Base-by-base conservation (phyloP, 1,284 basidiomycete genomes). In the Xanthoconium separans region DNA sequence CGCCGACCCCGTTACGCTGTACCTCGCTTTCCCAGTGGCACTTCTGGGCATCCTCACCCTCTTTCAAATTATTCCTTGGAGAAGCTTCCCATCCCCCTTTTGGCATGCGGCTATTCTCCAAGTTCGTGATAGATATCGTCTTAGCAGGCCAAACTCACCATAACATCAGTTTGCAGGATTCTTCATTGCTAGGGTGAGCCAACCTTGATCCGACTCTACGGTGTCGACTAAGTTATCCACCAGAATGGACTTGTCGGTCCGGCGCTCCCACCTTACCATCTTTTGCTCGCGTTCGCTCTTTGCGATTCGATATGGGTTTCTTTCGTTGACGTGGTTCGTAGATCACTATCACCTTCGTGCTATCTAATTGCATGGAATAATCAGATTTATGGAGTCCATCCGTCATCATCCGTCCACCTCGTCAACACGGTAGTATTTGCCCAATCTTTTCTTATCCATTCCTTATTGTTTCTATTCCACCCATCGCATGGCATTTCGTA, bases 51-150 rank as follows among this genome's bases (percentile, higher is more conserved):
- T 57, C 18, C 50, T 70, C 37, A 20, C 45, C 30, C 34, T 65
- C 30, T 20, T 59, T 40, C 56, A 49, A 42, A 29, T 54, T 13
- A 42, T 57, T 34, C 50, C 46, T 11, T 57, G 54, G 45, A 54
- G 55, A 55, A 49, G 27, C 2, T 55, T 58, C 40, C 49, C 61
- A 47, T 40, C 61, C 16, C 22, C 54, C 18, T 58, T 55, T 22
- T 69, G 61, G 65, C 50, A 70, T 51, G 65, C 56, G 34, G 42
- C 51, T 31, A 30, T 59, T 39, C 56, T 68, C 13, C 64, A 68
- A 42, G 68, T 69, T 52, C 45, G 57, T 61, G 31, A 46, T 29
- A 33, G 27, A n/a, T 27, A 13, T 41, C 12, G 12, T 16, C 31
- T 18, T 47, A 12, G 20, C 20, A 48, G 27, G 20, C 13, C 22